A percentile compares a stretch with the other conserved stretches of the same genome.
phyloP scores from a whole-genome alignment of 495 filamentous ascomycete species.

The Penicillium verhagenii region DNA sequence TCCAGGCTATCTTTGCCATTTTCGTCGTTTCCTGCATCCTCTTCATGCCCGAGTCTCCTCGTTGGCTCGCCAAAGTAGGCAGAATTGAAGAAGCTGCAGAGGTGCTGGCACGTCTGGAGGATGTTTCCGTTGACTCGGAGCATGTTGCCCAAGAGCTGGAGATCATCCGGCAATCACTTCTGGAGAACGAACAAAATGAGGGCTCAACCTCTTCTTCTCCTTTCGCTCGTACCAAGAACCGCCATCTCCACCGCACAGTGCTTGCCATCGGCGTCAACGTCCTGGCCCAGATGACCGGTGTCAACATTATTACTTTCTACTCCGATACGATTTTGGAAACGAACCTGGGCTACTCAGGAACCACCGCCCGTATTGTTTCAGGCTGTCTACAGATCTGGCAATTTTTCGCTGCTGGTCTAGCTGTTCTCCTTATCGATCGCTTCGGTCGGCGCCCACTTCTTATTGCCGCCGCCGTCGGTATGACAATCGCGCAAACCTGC shows the following conservation, averaged over 20 bases:
- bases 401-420: constrained; percentile 23
- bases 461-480: constrained; percentile 61
- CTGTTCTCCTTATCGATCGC: constrained; percentile 27
- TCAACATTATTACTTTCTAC: constrained; percentile 32
- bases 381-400: constrained; percentile 31
- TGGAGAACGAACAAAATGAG: constrained; percentile 48
- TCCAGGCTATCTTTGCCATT: constrained; percentile 59
- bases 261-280: constrained; percentile 25
- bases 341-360: constrained; percentile 18
- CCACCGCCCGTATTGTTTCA: constrained; percentile 20
- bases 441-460: constrained; percentile 49
- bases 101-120: constrained; percentile 56
- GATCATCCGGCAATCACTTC: constrained; percentile 63
- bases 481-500: constrained; percentile 58
- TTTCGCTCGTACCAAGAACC: constrained; percentile 31
- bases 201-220: constrained; percentile 13
- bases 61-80: constrained; percentile 62
- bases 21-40: constrained; percentile 52
- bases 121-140: constrained; percentile 43
- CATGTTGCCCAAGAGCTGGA: constrained; percentile 56
- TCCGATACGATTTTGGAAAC: constrained; percentile 23
- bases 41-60: constrained; percentile 60
- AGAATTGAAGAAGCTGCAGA: constrained; percentile 54
- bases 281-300: constrained; percentile 28
- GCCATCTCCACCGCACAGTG: constrained; percentile 25